phyloP scores from a whole-genome alignment of 495 filamentous ascomycete genomes.

The Trichoderma erinaceum region DNA sequence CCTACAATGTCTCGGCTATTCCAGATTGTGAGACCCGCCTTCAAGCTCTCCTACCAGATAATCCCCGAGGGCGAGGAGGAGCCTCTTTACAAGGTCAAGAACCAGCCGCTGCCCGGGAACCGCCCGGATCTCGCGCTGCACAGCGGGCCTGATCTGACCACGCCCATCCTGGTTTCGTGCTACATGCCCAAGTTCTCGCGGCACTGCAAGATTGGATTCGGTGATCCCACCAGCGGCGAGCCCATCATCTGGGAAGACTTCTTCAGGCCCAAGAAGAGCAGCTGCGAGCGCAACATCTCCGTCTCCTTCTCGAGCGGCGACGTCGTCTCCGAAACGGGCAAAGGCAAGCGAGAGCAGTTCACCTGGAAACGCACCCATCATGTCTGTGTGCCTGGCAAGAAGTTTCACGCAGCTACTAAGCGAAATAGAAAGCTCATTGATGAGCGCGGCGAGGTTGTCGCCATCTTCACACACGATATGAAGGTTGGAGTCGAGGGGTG shows the following conservation, averaged over 20 bases:
- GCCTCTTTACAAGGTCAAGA: slow-evolving; percentile 5
- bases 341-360: neutral
- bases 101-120: neutral
- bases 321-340: neutral
- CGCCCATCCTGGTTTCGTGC: neutral
- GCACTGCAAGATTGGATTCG: slow-evolving; percentile 10
- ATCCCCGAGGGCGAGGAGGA: neutral
- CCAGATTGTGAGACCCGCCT: neutral
- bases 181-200: neutral
- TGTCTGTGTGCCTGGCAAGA: neutral
- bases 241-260: slow-evolving; percentile 3
- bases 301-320: neutral
- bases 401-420: neutral
- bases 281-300: neutral
- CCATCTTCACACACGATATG: neutral
- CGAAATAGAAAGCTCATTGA: slow-evolving; percentile 4
- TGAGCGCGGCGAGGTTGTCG: neutral
- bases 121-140: neutral
- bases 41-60: neutral
- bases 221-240: neutral
- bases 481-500: neutral
- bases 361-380: slow-evolving; percentile 2
- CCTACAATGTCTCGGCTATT: neutral
- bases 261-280: neutral
- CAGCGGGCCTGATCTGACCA: neutral